Base-by-base conservation (phyloP, 192 early-diverging fungal genomes). In the Geosiphon pyriformis region DNA sequence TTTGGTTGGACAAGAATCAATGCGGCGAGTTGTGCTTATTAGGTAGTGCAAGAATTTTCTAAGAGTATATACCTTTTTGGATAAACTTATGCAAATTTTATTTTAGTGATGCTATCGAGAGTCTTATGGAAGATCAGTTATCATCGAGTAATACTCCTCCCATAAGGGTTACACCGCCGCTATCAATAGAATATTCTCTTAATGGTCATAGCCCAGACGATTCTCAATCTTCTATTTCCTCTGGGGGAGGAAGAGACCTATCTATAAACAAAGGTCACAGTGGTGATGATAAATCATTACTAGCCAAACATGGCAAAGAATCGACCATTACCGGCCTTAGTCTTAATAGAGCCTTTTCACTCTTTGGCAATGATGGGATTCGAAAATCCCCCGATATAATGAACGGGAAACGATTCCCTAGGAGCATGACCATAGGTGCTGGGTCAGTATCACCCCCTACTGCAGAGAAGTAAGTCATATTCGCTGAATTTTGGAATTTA, bases 1-100 rank as follows among this genome's bases (percentile, higher is more conserved):
- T 0, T 80, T 82, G 57, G 80, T 85, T 23, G 81, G 80, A 1
- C 76, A 78, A 68, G 80, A 78, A 10, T 74, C 72, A 6, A 81
- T 85, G 75, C 76, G 72, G 22, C 70, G 80, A 63, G 52, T 75
- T 57, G 80, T 85, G 54, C 78, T 78, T 7, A 74, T 76, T 30
- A 84, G 79, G 80, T 79, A 69, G 57, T 33, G n/a, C n/a, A n/a
- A n/a, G 25, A 10, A 12, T 70, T 8, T 10, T 29, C 12, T 49
- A 31, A 27, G 2, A 63, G 22, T 63, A 25, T n/a, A 27, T 23
- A 55, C 22, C 25, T 2, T 26, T 12, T 12, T 12, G 1, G 12
- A 1, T 12, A 55, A 55, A 29, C 12, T 55, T 20, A 27, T 55
- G 22, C 11, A 55, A 20, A 2, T 2, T 4, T 12, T 4, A 27